A percentile compares a stretch with the other conserved stretches of the same genome.
Conservation (phyloP, 768 basidiomycete genomes). For the Scleroderma bovista region DNA sequence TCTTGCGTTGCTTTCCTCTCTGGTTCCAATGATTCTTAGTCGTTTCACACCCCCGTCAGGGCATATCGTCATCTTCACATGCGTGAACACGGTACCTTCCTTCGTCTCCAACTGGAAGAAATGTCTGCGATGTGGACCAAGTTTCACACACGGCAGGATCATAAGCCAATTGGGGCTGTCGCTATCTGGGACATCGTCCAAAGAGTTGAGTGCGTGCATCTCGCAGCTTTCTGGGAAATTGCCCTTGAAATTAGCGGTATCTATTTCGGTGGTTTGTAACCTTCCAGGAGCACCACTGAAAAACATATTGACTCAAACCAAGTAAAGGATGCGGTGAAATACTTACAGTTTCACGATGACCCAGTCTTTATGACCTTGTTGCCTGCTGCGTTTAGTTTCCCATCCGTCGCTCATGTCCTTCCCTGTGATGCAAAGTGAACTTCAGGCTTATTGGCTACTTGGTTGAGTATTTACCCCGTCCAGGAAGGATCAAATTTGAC, state of each 20-base stretch:
- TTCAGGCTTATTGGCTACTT: neutral
- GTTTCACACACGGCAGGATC: conserved; percentile 70
- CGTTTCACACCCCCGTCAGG: conserved; percentile 97
- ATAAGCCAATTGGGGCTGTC: conserved; percentile 54
- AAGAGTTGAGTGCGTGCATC: conserved; percentile 50
- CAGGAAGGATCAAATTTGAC: conserved; percentile 86
- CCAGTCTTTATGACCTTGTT: conserved; percentile 84
- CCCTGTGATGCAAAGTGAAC: conserved; percentile 30
- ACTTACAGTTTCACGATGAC: conserved; percentile 81
- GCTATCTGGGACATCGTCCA: conserved; percentile 34
- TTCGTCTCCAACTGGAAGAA: conserved; percentile 78
- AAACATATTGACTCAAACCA: neutral
- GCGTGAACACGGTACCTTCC: conserved; percentile 57
- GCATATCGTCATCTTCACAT: conserved; percentile 83
- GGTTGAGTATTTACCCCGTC: conserved; percentile 49
- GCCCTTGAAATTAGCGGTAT: conserved; percentile 93
- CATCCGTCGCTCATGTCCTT: conserved; percentile 97
- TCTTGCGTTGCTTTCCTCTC: conserved; percentile 28
- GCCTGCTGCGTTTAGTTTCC: conserved; percentile 91
- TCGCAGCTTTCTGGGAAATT: conserved; percentile 92
- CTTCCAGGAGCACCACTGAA: conserved; percentile 66
- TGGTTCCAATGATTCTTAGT: conserved; percentile 72
- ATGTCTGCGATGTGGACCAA: conserved; percentile 88
- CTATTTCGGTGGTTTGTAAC: conserved; percentile 79
- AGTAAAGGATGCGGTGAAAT: conserved; percentile 8